Conservation (phyloP, 1,139 yeast genomes). For the Lodderomyces beijingensis region DNA sequence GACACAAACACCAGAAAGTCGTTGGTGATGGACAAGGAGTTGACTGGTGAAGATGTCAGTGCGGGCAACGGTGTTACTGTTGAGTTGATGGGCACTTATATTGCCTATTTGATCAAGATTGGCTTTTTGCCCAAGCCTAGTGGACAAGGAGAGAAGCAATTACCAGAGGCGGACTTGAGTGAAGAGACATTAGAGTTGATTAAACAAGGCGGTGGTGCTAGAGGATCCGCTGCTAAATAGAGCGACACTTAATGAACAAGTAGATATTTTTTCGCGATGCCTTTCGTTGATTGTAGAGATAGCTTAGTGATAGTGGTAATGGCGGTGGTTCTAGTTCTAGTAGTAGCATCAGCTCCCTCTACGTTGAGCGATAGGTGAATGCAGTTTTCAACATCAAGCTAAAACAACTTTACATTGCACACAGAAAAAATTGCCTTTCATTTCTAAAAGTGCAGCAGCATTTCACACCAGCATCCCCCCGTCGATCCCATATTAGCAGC, state of each 20-base stretch:
- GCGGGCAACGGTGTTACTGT: constrained; percentile 69
- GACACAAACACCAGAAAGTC: constrained; percentile 72
- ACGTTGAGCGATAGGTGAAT: no score
- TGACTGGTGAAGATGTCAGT: constrained; percentile 65
- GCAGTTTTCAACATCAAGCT: no score
- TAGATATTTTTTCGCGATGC: no score
- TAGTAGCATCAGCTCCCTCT: no score
- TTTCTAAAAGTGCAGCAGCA: no score
- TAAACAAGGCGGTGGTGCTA: constrained; percentile 84
- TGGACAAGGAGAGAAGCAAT: constrained; percentile 29
- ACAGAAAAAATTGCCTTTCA: no score
- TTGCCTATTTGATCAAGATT: constrained; percentile 71
- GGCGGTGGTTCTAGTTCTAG: no score
- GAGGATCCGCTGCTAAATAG: constrained; percentile 55
- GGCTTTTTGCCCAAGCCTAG: constrained; percentile 73
- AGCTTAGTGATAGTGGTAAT: no score
- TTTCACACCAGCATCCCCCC: no score
- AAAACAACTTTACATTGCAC: no score
- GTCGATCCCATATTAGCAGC: no score
- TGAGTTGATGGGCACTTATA: constrained; percentile 66
- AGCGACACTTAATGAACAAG: neutral
- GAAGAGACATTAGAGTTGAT: constrained; percentile 62
- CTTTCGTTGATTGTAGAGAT: no score
- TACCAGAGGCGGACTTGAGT: constrained; percentile 59
- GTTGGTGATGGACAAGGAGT: constrained; percentile 53